These are phyloP conservation scores for Volvox carteri DNA, from an alignment of 163 green algal species.

Conservation along the genomic window DNA sequence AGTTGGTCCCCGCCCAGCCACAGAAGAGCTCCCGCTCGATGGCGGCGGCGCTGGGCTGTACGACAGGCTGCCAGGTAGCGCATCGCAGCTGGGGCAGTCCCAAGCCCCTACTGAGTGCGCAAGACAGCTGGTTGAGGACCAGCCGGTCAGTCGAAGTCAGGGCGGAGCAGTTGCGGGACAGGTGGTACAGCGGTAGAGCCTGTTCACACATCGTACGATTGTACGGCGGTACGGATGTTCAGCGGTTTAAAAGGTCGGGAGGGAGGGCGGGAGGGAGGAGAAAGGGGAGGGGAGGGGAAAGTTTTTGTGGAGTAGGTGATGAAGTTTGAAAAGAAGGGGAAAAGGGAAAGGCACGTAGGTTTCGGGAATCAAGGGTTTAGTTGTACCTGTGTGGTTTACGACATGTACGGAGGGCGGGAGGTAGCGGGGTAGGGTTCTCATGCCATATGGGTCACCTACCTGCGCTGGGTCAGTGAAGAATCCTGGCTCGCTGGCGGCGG, in stretches of 20 bases:
- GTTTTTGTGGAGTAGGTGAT: background rate
- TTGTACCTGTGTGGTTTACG: too few species aligned
- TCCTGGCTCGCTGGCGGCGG: background rate
- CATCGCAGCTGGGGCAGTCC: constrained; percentile 62
- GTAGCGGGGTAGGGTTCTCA: background rate
- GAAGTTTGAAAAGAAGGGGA: too few species aligned
- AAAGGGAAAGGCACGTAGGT: too few species aligned
- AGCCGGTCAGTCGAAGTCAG: constrained; percentile 50
- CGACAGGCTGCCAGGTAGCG: constrained; percentile 59
- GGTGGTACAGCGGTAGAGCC: constrained; percentile 68
- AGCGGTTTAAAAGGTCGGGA: too few species aligned
- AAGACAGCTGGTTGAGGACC: constrained; percentile 60
- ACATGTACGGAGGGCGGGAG: too few species aligned
- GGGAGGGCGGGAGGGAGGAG: background rate
- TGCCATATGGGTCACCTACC: background rate
- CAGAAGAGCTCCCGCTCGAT: constrained; percentile 67
- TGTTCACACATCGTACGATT: background rate
- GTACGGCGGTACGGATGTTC: background rate
- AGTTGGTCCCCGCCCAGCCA: constrained; percentile 62
- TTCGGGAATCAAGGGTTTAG: too few species aligned
- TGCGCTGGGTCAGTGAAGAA: constrained; percentile 17
- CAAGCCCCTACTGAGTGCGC: constrained; percentile 64
- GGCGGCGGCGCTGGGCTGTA: background rate
- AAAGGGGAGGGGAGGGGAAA: background rate
- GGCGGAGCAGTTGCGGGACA: constrained; percentile 64